Evolutionary conservation across 306 rosid genomes (phyloP), one percentile per base, ranked within the genome.

Genomic region (Parietaria judaica): DNA sequence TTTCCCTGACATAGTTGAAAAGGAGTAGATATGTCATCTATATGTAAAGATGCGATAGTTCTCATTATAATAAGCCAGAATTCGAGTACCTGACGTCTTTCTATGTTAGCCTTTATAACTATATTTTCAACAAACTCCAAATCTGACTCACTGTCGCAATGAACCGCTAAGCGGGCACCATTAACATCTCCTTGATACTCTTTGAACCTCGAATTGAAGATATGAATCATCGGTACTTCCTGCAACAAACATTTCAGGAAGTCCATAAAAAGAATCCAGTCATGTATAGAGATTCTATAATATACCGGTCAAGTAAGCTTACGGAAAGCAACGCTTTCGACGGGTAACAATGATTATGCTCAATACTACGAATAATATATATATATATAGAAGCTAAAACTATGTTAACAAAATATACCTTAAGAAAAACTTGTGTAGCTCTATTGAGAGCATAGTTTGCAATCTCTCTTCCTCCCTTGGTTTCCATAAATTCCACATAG

Each of bases 381-480:
- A 49, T 49, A 49, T 49, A n/a, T 49, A n/a, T 31, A 17, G n/a
- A 23, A 11, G 41, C 60, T 11, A 9, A 56, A 31, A 31, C 7
- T 43, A 12, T 12, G 45, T 14, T 17, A 16, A 8, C 12, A 60
- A 3, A 49, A 6, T 31, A 70, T 73, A 91, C 97, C 95, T 81
- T 87, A 60, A 85, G 73, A 73, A 80, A 81, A 66, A 70, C 79
- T 76, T 73, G 80, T 44, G 97, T 87, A 14, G 87, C 91, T 81
- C 97, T 85, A 63, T 83, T 83, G 68, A 87, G 83, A 71, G 96
- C 83, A 75, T 71, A 74, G 72, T 74, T 85, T 68, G 97, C 89
- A 60, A 91, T 74, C 77, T 91, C 97, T 82, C 97, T 76, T 80
- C 95, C 97, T 63, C 97, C 97, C 67, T 85, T 91, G 48, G 77